These are phyloP conservation scores for Aphanomyces invadans DNA, from an alignment of 352 stramenopile species.

Conservation along the genomic window DNA sequence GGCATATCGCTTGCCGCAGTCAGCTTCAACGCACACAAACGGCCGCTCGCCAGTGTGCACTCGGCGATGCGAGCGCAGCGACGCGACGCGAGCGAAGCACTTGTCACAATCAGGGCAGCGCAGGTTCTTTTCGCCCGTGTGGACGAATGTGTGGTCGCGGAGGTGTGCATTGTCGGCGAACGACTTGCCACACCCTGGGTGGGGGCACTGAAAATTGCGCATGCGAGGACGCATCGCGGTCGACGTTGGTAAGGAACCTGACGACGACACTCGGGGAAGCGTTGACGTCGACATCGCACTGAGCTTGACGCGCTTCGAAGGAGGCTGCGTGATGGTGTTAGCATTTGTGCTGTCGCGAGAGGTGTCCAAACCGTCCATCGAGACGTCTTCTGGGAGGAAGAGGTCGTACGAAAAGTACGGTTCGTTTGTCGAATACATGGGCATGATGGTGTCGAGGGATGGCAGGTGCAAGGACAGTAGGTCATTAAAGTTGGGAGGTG, in stretches of 20 bases:
- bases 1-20: slow-evolving; percentile 35
- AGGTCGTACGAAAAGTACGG: slow-evolving; percentile 16
- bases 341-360: background rate
- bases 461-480: background rate
- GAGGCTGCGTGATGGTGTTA: background rate
- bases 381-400: background rate
- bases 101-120: slow-evolving; percentile 42
- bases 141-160: slow-evolving; percentile 61
- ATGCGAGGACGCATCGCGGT: slow-evolving; percentile 30
- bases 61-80: slow-evolving; percentile 50
- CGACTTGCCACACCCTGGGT: slow-evolving; percentile 57
- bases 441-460: background rate
- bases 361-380: background rate
- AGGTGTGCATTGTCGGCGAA: slow-evolving; percentile 64
- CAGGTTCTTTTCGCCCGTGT: slow-evolving; percentile 59
- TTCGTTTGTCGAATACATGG: background rate
- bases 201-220: slow-evolving; percentile 61
- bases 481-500: background rate
- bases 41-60: slow-evolving; percentile 16
- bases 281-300: background rate
- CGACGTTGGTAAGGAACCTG: background rate
- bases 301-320: background rate
- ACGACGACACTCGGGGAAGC: background rate
- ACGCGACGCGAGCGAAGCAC: slow-evolving; percentile 44
- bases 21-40: slow-evolving; percentile 17